Conservation (phyloP, 2,329 filamentous ascomycete species). For the Pseudonectria buxi region DNA sequence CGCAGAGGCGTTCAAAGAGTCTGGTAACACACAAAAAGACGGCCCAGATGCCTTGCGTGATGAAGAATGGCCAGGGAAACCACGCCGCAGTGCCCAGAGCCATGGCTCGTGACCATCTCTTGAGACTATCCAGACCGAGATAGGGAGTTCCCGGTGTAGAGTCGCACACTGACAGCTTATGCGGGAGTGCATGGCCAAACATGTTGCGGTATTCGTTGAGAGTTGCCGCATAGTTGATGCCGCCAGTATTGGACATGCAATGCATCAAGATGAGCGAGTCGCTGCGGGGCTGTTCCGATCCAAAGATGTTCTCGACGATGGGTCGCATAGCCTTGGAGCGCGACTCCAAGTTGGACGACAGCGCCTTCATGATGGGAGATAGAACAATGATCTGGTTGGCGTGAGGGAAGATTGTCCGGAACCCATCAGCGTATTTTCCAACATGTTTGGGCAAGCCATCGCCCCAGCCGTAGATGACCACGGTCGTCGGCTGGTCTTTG, state of each 20-base stretch:
- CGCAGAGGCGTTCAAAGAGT: constrained; percentile 27
- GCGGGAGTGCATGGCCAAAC: constrained; percentile 35
- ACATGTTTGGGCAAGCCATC: constrained; percentile 49
- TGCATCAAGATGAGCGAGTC: constrained; percentile 40
- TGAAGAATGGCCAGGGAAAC: constrained; percentile 42
- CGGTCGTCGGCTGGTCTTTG: constrained; percentile 33
- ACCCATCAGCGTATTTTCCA: constrained; percentile 48
- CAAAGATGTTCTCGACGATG: constrained; percentile 34
- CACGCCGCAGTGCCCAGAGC: constrained; percentile 39
- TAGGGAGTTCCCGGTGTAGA: constrained; percentile 45
- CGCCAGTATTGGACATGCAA: constrained; percentile 53
- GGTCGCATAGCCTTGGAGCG: constrained; percentile 40
- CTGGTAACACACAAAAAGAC: constrained; percentile 33
- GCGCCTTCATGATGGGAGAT: constrained; percentile 41
- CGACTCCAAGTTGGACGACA: constrained; percentile 35
- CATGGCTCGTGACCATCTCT: constrained; percentile 48
- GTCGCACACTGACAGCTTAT: constrained; percentile 43
- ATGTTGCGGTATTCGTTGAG: constrained; percentile 39
- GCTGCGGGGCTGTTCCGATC: constrained; percentile 9
- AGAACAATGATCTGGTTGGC: constrained; percentile 46
- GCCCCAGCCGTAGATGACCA: constrained; percentile 53
- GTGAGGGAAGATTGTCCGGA: constrained; percentile 42
- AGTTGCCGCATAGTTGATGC: constrained; percentile 44
- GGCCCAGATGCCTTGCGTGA: constrained; percentile 42
- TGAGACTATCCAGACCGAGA: constrained; percentile 35